These are phyloP conservation scores for Salix koriyanagi DNA, from an alignment of 345 rosid species.

Conservation along the genomic window DNA sequence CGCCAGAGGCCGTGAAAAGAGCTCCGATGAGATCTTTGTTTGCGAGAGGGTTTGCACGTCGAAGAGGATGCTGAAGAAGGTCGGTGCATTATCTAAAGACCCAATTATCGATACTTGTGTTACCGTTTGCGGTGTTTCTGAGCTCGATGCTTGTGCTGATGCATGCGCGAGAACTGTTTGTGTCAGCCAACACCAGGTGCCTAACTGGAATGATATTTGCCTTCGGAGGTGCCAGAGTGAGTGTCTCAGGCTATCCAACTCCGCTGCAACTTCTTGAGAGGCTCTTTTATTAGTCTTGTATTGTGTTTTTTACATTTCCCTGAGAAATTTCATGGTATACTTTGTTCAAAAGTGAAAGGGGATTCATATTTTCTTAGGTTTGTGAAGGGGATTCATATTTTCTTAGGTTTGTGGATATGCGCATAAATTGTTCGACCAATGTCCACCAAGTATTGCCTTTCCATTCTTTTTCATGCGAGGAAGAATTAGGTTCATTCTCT, in stretches of 20 bases:
- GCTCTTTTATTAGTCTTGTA: neutral
- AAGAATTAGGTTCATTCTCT: too few relatives aligned
- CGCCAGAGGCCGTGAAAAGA: constrained; percentile 75
- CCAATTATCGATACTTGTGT: constrained; percentile 74
- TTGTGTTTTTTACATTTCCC: neutral
- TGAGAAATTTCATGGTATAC: neutral
- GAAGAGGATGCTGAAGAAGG: constrained; percentile 79
- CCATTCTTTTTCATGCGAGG: neutral
- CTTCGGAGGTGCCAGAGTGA: constrained; percentile 76
- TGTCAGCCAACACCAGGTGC: constrained; percentile 80
- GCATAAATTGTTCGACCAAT: neutral
- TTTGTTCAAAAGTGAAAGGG: neutral
- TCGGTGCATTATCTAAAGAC: constrained; percentile 78
- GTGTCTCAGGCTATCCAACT: constrained; percentile 56
- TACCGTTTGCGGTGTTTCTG: constrained; percentile 86
- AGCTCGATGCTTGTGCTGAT: constrained; percentile 85
- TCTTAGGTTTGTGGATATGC: neutral
- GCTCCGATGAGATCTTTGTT: constrained; percentile 76
- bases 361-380: neutral
- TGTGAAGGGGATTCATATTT: neutral
- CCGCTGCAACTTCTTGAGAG: constrained; percentile 29
- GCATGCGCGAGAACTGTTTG: constrained; percentile 85
- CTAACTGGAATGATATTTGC: constrained; percentile 87
- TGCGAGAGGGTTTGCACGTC: constrained; percentile 92
- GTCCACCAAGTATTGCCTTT: neutral